phyloP scores from a whole-genome alignment of 176 grass and related monocot genomes.

The Eleusine indica region DNA sequence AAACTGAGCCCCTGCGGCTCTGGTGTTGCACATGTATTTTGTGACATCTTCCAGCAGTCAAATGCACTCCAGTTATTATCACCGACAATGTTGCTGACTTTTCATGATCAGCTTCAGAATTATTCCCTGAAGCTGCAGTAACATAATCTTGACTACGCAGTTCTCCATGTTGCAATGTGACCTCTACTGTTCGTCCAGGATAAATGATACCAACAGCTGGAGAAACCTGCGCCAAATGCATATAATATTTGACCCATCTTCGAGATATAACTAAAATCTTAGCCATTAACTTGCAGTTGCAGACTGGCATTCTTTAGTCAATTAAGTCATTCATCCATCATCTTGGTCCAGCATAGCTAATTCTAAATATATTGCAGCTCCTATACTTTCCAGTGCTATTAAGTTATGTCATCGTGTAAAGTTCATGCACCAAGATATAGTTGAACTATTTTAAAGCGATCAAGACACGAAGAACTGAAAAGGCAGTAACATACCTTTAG shows the following conservation, averaged over 20 bases:
- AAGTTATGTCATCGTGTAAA: neutral
- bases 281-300: neutral
- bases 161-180: constrained; percentile 56
- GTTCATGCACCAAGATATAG: neutral
- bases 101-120: constrained; percentile 45
- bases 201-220: constrained; percentile 70
- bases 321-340: neutral
- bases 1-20: constrained; percentile 36
- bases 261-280: neutral
- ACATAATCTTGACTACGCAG: constrained; percentile 32
- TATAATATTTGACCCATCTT: neutral
- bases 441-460: constrained; percentile 2
- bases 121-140: constrained; percentile 36
- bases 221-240: constrained; percentile 50
- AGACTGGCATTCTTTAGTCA: constrained; percentile 3
- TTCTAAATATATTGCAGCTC: neutral
- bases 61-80: constrained; percentile 53
- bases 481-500: constrained; percentile 63
- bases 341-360: neutral
- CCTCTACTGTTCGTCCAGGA: constrained; percentile 57
- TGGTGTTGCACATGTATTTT: constrained; percentile 48
- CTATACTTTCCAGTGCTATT: neutral
- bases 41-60: constrained; percentile 35
- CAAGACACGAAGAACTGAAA: neutral
- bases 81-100: constrained; percentile 44